A percentile compares a stretch with the other conserved stretches of the same genome.
These are phyloP conservation scores for Aspergillus sp. DNA, from an alignment of 2,329 filamentous ascomycete species.

Conservation along the genomic window DNA sequence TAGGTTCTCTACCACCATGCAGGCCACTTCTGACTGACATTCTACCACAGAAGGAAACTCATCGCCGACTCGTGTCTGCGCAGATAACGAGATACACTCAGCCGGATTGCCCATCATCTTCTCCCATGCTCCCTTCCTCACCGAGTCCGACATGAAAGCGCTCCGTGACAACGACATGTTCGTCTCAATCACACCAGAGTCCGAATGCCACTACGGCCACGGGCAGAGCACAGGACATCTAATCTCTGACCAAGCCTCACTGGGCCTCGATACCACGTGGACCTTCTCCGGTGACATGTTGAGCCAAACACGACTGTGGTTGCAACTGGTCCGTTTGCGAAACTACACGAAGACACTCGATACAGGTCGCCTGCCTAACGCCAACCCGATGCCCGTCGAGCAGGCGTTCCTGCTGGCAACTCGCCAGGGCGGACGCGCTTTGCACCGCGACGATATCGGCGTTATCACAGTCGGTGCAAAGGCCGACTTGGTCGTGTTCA, in stretches of 20 bases:
- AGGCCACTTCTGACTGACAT: not conserved
- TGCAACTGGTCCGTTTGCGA: not conserved
- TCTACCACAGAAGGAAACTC: constrained; percentile 2
- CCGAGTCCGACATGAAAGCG: constrained; percentile 43
- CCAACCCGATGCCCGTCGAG: constrained; percentile 13
- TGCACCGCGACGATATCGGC: constrained; percentile 10
- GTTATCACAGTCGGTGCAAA: constrained; percentile 16
- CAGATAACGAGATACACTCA: not conserved
- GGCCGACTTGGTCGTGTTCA: constrained; percentile 60
- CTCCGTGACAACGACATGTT: constrained; percentile 57
- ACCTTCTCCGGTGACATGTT: constrained; percentile 57
- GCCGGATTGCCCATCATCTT: constrained; percentile 14
- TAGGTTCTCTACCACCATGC: not conserved
- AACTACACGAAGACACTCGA: constrained; percentile 5
- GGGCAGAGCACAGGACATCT: constrained; percentile 50
- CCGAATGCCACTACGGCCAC: constrained; percentile 64
- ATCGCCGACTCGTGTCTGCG: not conserved
- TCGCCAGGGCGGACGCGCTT: constrained; percentile 7
- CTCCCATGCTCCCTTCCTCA: constrained; percentile 56
- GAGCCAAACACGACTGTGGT: constrained; percentile 59
- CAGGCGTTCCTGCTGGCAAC: constrained; percentile 10
- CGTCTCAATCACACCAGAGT: constrained; percentile 63
- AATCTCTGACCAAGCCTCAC: constrained; percentile 56
- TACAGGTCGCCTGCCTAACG: not conserved
- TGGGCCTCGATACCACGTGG: constrained; percentile 61